Evolutionary conservation across 768 basidiomycete species (phyloP), one percentile per base, ranked within the genome.

Genomic region (Cystofilobasidium capitatum): DNA sequence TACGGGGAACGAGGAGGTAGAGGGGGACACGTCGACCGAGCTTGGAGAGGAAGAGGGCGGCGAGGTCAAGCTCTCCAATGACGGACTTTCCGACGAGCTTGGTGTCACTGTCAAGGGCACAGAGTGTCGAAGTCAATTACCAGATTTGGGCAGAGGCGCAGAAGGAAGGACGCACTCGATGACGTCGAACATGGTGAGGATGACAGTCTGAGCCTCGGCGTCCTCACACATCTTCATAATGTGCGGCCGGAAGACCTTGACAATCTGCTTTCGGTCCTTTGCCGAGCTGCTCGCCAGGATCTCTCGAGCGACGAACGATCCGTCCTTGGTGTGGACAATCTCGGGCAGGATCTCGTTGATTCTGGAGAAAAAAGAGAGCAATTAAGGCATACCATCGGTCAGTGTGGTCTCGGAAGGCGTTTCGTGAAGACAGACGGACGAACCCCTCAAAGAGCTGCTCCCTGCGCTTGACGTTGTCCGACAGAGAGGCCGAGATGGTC

Each of bases 321-420:
- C 92, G 72, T 94, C 89, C 74, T 85, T 90, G 20, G 92, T 97
- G 73, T 97, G 92, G 0, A 92, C 89, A 82, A 94, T 88, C 74
- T 96, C 92, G 0, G 91, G 86, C 9, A 94, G 79, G 24, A 87
- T 82, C 47, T 94, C 91, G 70, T 89, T 85, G 72, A 88, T 88
- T 60, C 88, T 90, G 70, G 14, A 31, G 45, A n/a, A 22, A 31
- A 24, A 5, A 16, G 17, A 64, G 3, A 64, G 1, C 0, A n/a
- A n/a, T 29, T 35, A 54, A 49, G 14, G 47, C 7, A 35, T 12
- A 55, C 40, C 37, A 9, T 24, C n/a, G 26, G 36, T 13, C 6
- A 60, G 5, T 9, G 39, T 3, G 26, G 0, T 12, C 5, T 13
- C 22, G 31, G 55, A 60, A n/a, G 54, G 40, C 17, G 40, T 10